Conservation (phyloP, 140 eudicot genomes). For the Bidens hawaiensis region DNA sequence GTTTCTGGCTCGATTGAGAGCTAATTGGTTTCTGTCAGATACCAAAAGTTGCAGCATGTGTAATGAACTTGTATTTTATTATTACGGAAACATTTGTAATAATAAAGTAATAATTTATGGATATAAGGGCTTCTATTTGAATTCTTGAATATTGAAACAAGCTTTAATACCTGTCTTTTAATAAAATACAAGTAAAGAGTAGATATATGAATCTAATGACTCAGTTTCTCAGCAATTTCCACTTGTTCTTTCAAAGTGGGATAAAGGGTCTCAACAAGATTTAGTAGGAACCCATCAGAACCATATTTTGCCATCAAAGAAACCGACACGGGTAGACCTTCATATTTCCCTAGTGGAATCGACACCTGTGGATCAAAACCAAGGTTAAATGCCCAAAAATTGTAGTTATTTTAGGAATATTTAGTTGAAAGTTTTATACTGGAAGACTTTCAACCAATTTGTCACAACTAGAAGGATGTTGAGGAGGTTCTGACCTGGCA, state of each 20-base stretch:
- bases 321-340: slow-evolving; percentile 79
- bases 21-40: slow-evolving; percentile 11
- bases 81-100: no score
- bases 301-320: slow-evolving; percentile 85
- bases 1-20: slow-evolving; percentile 2
- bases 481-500: slow-evolving; percentile 63
- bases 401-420: no score
- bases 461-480: background rate
- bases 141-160: background rate
- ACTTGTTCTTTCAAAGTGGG: slow-evolving; percentile 39
- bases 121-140: no score
- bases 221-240: slow-evolving; percentile 34
- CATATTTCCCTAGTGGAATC: slow-evolving; percentile 73
- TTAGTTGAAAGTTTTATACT: no score
- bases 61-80: slow-evolving; percentile 1
- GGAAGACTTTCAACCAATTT: background rate
- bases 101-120: no score
- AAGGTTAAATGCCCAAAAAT: no score
- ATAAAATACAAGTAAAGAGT: background rate
- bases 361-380: slow-evolving; percentile 48
- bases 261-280: slow-evolving; percentile 54
- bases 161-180: background rate
- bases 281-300: slow-evolving; percentile 66
- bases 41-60: slow-evolving; percentile 9
- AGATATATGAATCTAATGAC: slow-evolving; percentile 13